Evolutionary conservation across 345 rosid genomes (phyloP).

Genomic region (Brassica nigra): DNA sequence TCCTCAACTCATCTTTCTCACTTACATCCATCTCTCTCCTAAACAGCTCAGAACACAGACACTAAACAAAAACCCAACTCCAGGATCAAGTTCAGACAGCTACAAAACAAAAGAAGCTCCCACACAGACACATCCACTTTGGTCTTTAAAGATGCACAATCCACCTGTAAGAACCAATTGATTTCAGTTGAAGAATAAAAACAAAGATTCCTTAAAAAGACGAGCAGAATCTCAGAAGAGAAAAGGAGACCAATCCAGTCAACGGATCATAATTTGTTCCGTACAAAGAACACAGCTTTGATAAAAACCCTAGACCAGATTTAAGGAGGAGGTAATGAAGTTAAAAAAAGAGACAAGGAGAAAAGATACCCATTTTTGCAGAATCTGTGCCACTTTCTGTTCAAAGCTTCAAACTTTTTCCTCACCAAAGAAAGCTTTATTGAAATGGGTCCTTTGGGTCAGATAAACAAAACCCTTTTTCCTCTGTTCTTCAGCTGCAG

Average conservation of each 20-base stretch:
- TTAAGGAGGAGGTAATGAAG: conserved; percentile 37
- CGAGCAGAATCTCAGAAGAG: conserved; percentile 39
- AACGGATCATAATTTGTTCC: conserved; percentile 58
- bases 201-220: conserved; percentile 21
- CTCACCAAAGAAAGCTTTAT: conserved; percentile 43
- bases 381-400: conserved; percentile 70
- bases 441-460: conserved; percentile 43
- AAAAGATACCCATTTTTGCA: conserved; percentile 70
- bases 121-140: conserved; percentile 15
- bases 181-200: background rate
- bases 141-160: conserved; percentile 2
- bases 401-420: conserved; percentile 44
- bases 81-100: conserved; percentile 30
- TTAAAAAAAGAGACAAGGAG: conserved; percentile 51
- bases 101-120: conserved; percentile 15
- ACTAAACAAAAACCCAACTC: conserved; percentile 14
- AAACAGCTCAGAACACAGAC: conserved; percentile 3
- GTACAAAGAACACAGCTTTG: conserved; percentile 46
- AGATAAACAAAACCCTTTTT: conserved; percentile 35
- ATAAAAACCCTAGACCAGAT: conserved; percentile 74
- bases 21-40: conserved; percentile 49
- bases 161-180: conserved; percentile 26
- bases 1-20: conserved; percentile 10
- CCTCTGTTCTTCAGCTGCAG: conserved; percentile 42
- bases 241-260: conserved; percentile 56